Evolutionary conservation across 495 filamentous ascomycete genomes (phyloP), one percentile per base, ranked within the genome.

Genomic region (Aspergillus cristatus): DNA sequence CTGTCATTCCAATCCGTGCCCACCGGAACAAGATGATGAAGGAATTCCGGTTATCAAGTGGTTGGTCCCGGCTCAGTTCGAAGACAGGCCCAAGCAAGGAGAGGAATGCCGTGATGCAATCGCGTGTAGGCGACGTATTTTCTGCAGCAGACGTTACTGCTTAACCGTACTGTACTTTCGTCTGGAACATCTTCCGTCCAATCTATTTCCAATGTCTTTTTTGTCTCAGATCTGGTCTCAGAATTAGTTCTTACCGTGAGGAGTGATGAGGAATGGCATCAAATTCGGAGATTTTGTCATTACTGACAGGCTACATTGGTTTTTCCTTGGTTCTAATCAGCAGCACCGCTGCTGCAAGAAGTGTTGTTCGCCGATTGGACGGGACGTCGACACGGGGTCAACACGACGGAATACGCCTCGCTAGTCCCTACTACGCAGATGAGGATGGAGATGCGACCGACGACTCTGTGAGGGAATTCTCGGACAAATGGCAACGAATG

Each of bases 391-490:
- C 28, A 30, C n/a, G 5, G 28, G n/a, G n/a, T 3, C 13, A 3
- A 14, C 28, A 30, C 13, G 11, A 30, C 11, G 24, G 16, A 31
- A 7, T 14, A 5, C 38, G 20, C 8, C 20, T 8, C 4, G 20
- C 20, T 4, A 24, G 28, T 6, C n/a, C 12, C 4, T 30, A 12
- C 28, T 5, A 61, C 32, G 37, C 52, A 14, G 57, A 61, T 34
- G 48, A 57, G 12, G 57, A 61, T 33, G 57, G 57, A 8, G 50
- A 57, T 13, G 57, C 55, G 1, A 51, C 53, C 6, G 46, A 49
- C 28, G 53, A 54, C 37, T 58, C 57, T 2, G 36, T 58, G 3
- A 45, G 42, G 0, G 52, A 40, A 2, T 61, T 58, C 29, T 58
- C 55, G 7, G 57, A 58, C 33, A 47, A 38, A 40, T 55, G 51